Percentiles rank a stretch among this genome's conserved stretches.
These are phyloP conservation scores for Lyophyllum atratum DNA, from an alignment of 768 basidiomycete species.

Conservation along the genomic window DNA sequence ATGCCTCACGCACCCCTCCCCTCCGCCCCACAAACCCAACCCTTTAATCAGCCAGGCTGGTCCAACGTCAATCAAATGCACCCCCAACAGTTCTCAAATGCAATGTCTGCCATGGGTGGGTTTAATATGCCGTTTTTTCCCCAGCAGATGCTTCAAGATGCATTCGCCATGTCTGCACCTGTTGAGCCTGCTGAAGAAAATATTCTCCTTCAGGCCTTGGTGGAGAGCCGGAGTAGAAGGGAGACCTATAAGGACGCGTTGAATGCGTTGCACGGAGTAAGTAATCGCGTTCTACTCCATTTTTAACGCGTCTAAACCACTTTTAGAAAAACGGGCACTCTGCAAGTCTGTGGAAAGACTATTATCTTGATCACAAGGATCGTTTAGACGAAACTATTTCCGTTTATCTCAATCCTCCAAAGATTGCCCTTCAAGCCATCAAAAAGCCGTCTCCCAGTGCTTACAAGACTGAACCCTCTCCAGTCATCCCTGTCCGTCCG, in stretches of 20 bases:
- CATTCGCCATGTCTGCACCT: constrained; percentile 53
- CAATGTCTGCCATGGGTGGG: constrained; percentile 29
- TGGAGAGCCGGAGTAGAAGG: constrained; percentile 39
- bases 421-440: constrained; percentile 28
- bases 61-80: constrained; percentile 32
- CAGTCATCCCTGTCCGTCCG: constrained; percentile 23
- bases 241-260: constrained; percentile 65
- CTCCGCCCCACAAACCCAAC: constrained; percentile 33
- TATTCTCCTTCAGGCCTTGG: constrained; percentile 51
- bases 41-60: constrained; percentile 34
- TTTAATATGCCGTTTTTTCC: constrained; percentile 47
- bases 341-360: constrained; percentile 77
- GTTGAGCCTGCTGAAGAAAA: constrained; percentile 60
- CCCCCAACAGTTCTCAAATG: constrained; percentile 28
- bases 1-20: constrained; percentile 18
- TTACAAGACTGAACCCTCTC: constrained; percentile 36
- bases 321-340: constrained; percentile 49
- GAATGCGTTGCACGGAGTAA: constrained; percentile 67
- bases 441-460: constrained; percentile 43
- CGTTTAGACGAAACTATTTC: constrained; percentile 54
- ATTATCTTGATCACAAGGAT: constrained; percentile 70
- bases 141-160: constrained; percentile 59
- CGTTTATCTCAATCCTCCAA: constrained; percentile 30
- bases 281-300: constrained; percentile 21
- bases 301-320: constrained; percentile 18